Evolutionary conservation across 148 eudicot genomes (phyloP), one percentile per base, ranked within the genome.

Genomic region (Vaccinium vitisidaea): DNA sequence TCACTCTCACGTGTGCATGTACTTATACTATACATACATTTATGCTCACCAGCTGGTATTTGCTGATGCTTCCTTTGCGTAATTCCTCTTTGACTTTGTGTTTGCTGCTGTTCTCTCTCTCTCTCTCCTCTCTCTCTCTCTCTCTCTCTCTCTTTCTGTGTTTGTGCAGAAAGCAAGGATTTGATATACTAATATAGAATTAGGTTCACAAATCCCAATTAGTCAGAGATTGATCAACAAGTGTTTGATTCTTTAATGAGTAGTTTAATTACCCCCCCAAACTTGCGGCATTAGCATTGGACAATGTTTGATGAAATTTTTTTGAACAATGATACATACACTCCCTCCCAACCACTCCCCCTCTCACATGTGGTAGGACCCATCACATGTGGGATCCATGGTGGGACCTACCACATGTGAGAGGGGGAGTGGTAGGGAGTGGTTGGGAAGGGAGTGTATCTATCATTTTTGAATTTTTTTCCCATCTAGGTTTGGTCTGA

Each of bases 11-110:
- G 49, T 19, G n/a, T 19, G 50, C 77, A 36, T 9, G 5, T 8
- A 74, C n/a, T 5, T 43, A 43, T 43, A 4, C 46, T 43, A 43
- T 43, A 43, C 46, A 43, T 43, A 43, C 46, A 43, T 13, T 0
- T 8, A 8, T 43, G 77, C 5, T 18, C 1, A 18, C 77, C n/a
- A 74, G 23, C 77, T 7, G 39, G 39, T 36, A 43, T 43, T 73
- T 74, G 77, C 23, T 74, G 77, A 74, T 74, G 77, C 19, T 74
- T 12, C 50, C 77, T 39, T 74, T 74, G 77, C 77, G 77, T 43
- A 74, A 74, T 21, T 39, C n/a, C 6, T 39, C 77, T 36, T 32
- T 32, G 48, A 39, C 23, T 73, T 32, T 36, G 7, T 73, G 52
- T 69, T 30, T 30, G 39, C 18, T 69, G 18, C 74, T 74, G 50